Evolutionary conservation across 768 basidiomycete genomes (phyloP), one percentile per base, ranked within the genome.

Genomic region (Hygrophorus russula): DNA sequence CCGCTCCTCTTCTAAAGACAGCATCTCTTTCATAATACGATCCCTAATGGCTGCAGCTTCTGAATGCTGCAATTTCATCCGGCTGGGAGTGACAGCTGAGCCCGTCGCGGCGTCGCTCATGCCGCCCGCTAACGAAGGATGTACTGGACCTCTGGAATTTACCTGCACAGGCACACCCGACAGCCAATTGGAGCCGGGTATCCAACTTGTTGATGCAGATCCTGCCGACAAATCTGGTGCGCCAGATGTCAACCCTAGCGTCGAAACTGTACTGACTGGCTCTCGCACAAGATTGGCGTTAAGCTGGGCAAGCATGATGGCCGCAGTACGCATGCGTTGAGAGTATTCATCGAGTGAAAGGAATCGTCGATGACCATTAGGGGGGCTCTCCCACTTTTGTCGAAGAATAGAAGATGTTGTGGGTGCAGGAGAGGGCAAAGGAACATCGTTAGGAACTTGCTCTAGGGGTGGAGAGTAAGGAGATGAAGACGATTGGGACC

Each of bases 11-110:
- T 99, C 96, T 19, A 99, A 67, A 17, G 90, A 72, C 49, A 97
- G 69, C 96, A 99, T 99, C 69, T 99, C 96, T 52, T 85, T 79
- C 96, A 99, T 99, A 48, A 99, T 99, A 15, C 92, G 74, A 51
- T 91, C 85, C 12, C 90, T 76, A 51, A 99, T 99, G 1, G 85
- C 84, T 0, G 85, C 71, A 3, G 93, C 94, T 59, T 97, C 91
- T 2, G 79, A 68, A 13, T 78, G 70, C 49, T 88, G 82, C 17
- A 99, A 66, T 41, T 76, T 82, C 70, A 82, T 79, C 30, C 88
- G 76, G 13, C 63, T 63, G 5, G 65, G 54, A 41, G 50, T 56
- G 47, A 52, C 59, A 42, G 40, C 45, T 27, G 41, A 29, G 30
- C 36, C 15, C 2, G 32, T 20, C 11, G 18, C 20, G 17, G 7